Base-by-base conservation (phyloP, 1,284 basidiomycete genomes). In the Austroboletus niveus region DNA sequence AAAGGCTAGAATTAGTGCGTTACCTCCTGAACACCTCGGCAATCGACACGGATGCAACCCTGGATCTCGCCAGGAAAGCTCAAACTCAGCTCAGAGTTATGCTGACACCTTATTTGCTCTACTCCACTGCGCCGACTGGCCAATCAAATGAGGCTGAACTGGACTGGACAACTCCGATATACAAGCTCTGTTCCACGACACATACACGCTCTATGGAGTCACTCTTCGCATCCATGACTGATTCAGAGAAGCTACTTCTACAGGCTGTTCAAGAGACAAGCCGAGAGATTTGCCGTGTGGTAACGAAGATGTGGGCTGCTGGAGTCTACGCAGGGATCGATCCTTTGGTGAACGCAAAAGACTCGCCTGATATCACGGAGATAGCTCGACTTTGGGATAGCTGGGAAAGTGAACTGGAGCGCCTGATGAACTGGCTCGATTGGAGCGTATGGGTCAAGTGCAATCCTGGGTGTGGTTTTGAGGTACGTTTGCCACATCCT, bases 361-460 rank as follows among this genome's bases (percentile, higher is more conserved):
- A 44, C 3, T 24, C 32, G 17, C 40, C 4, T 0, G 48, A 56
- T 10, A 35, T 46, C 4, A 34, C 48, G 1, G n/a, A 17, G 15
- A 17, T 38, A 15, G 15, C n/a, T n/a, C 11, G 8, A 8, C 36
- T 38, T 8, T 7, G 36, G 36, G n/a, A 8, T n/a, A n/a, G 11
- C 8, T 38, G 36, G 36, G 15, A 30, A 17, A 40, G 39, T 20
- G 63, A 72, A 29, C 29, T 71, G n/a, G 47, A 50, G 1, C 48
- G 47, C 10, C 42, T 76, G 24, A 75, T 75, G 55, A 31, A 10
- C 22, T 76, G 75, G 75, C 61, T 76, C 1, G 75, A 73, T 47
- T 75, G 75, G 75, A 65, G 54, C 17, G 54, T 64, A 2, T 75
- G 75, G 72, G 53, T 73, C 2, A 68, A 60, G 42, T 76, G 75